Evolutionary conservation across 768 basidiomycete genomes (phyloP).

Genomic region (Tricholoma terreum): DNA sequence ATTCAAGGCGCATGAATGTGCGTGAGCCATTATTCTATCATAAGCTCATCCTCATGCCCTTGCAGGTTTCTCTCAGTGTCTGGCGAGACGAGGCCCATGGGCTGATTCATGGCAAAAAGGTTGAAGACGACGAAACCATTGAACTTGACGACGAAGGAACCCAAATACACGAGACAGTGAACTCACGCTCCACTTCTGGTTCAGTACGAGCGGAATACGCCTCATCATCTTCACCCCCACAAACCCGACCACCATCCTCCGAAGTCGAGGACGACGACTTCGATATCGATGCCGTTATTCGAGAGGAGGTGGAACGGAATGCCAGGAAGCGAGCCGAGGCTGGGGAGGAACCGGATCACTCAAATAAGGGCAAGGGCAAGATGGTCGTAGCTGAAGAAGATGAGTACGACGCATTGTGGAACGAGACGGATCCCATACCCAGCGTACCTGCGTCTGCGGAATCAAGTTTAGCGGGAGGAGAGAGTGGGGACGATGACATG

Average conservation of each 20-base stretch:
- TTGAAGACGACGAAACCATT: conserved; percentile 16
- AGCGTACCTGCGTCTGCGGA: background rate
- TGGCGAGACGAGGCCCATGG: conserved; percentile 71
- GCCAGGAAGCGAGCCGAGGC: conserved; percentile 13
- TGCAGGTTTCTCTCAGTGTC: conserved; percentile 64
- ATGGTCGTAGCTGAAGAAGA: conserved; percentile 28
- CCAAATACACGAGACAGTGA: conserved; percentile 6
- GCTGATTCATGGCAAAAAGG: conserved; percentile 20
- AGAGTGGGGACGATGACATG: conserved; percentile 9
- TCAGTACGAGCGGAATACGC: conserved; percentile 28
- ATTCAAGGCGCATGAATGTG: conserved; percentile 84
- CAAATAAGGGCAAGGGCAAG: background rate
- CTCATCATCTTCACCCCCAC: conserved; percentile 31
- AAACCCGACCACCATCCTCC: conserved; percentile 40
- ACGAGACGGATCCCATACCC: conserved; percentile 49
- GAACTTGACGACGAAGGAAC: conserved; percentile 23
- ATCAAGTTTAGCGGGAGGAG: conserved; percentile 20
- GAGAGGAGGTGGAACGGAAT: conserved; percentile 38
- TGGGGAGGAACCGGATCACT: background rate
- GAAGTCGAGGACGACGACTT: conserved; percentile 41
- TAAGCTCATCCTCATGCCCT: conserved; percentile 4
- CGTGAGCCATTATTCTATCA: conserved; percentile 19
- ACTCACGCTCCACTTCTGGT: conserved; percentile 16
- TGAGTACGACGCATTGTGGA: conserved; percentile 66
- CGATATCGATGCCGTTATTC: conserved; percentile 51